Evolutionary conservation across 2,329 filamentous ascomycete genomes (phyloP).

Genomic region (Cercospora berteroae): DNA sequence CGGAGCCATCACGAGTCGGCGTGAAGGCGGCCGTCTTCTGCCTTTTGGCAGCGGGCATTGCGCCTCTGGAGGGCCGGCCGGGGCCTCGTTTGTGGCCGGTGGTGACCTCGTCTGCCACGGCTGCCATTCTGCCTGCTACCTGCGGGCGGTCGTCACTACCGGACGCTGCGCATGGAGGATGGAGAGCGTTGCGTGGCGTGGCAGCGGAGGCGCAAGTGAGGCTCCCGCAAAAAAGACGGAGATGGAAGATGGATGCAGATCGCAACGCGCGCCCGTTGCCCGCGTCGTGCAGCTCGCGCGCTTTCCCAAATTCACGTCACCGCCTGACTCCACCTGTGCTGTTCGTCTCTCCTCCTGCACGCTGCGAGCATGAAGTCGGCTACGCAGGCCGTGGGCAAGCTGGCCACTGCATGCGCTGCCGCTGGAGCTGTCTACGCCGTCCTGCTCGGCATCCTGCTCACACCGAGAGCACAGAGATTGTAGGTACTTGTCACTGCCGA

Average conservation of each 20-base stretch:
- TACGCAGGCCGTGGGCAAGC: constrained; percentile 13
- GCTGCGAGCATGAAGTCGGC: constrained; percentile 10
- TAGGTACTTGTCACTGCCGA: constrained; percentile 46
- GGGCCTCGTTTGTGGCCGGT: constrained; percentile 32
- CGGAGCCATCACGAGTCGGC: constrained; percentile 11
- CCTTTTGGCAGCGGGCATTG: constrained; percentile 31
- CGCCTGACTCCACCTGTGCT: neutral
- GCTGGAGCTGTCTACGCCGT: constrained; percentile 32
- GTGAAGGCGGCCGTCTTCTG: constrained; percentile 19
- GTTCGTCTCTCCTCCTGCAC: neutral
- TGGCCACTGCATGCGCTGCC: constrained; percentile 21
- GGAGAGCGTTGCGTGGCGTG: neutral
- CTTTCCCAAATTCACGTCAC: neutral
- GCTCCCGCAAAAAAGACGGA: neutral
- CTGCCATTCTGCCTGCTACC: neutral
- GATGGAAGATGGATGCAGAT: neutral
- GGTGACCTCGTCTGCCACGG: constrained; percentile 1
- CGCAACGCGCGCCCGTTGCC: neutral
- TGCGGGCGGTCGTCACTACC: neutral
- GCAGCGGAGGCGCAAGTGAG: neutral
- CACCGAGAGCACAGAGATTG: constrained; percentile 76
- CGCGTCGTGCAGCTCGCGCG: neutral
- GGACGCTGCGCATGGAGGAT: neutral
- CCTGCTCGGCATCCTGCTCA: constrained; percentile 45
- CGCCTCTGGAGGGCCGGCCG: constrained; percentile 20